phyloP scores from a whole-genome alignment of 352 stramenopile genomes.

The Phytophthora hibernalis region DNA sequence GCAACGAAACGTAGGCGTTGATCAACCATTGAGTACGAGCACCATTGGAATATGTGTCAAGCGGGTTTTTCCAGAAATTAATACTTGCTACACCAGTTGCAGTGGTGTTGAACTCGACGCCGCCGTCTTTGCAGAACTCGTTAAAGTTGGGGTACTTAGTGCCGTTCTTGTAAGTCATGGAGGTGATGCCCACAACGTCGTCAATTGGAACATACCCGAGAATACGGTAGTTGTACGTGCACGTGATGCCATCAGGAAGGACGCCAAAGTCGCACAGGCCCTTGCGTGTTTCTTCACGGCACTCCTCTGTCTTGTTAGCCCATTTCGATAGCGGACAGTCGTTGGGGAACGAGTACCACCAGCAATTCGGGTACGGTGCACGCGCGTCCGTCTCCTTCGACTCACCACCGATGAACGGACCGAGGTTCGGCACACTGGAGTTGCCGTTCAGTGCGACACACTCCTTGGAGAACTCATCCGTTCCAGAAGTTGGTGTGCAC shows the following conservation, averaged over 20 bases:
- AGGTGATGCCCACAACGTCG: conserved; percentile 78
- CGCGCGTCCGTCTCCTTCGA: conserved; percentile 42
- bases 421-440: conserved; percentile 35
- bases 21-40: conserved; percentile 46
- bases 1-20: conserved; percentile 47
- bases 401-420: conserved; percentile 49
- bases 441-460: conserved; percentile 34
- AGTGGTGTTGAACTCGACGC: conserved; percentile 50
- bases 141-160: conserved; percentile 52
- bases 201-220: conserved; percentile 75
- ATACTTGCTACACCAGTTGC: conserved; percentile 34
- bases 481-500: conserved; percentile 49
- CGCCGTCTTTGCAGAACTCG: conserved; percentile 63
- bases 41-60: conserved; percentile 49
- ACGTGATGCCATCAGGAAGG: conserved; percentile 62
- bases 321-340: conserved; percentile 53
- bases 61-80: conserved; percentile 63
- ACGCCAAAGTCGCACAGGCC: conserved; percentile 47
- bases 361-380: conserved; percentile 61
- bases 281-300: conserved; percentile 35
- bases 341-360: conserved; percentile 79
- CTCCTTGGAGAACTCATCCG: conserved; percentile 17
- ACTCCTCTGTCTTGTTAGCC: conserved; percentile 44
- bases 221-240: conserved; percentile 67
- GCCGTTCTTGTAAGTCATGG: conserved; percentile 37